Evolutionary conservation across 2,329 filamentous ascomycete species (phyloP), one percentile per base, ranked within the genome.

Genomic region (Spiromastix sp.): DNA sequence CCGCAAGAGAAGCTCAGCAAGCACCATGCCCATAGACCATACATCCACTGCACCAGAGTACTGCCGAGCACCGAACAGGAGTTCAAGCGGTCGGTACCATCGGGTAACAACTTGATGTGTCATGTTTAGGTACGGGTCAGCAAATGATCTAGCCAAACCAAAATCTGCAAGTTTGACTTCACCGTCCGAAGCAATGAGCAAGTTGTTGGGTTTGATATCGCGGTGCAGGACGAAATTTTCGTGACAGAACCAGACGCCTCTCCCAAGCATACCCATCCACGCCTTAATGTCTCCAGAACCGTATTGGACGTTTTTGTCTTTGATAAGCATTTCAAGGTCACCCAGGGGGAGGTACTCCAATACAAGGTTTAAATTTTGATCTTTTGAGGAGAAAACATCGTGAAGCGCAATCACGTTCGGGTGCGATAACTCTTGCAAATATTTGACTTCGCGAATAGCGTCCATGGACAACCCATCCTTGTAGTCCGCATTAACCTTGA

Each of bases 151-250:
- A 4, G 91, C 91, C 21, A 98, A 77, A 70, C 91, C 91, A 50
- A 98, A 98, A 80, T 98, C 91, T 22, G 89, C 91, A 33, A 98
- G 75, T 59, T 96, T 96, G 53, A 98, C 77, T 52, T 89, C 84
- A 32, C 91, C 89, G 55, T 94, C 84, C 27, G 85, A 82, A 15
- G 86, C 86, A 49, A 98, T 93, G 40, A 98, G 71, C 61, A 96
- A 67, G 66, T 98, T 98, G 73, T 96, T 96, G 31, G 89, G 89
- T 64, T 98, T 98, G 68, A 98, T 96, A 67, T 98, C 91, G 49
- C 91, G 84, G 63, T 98, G 91, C 19, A 98, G 71, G 12, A 98
- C 76, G 50, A 81, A 89, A 58, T 91, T 93, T 55, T 87, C 84
- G 60, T 98, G 91, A 60, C 91, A 96, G 68, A 93, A 98, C 80